Evolutionary conservation across 805 yeast genomes (phyloP).

Genomic region (Saccharomycopsis lassenensis): DNA sequence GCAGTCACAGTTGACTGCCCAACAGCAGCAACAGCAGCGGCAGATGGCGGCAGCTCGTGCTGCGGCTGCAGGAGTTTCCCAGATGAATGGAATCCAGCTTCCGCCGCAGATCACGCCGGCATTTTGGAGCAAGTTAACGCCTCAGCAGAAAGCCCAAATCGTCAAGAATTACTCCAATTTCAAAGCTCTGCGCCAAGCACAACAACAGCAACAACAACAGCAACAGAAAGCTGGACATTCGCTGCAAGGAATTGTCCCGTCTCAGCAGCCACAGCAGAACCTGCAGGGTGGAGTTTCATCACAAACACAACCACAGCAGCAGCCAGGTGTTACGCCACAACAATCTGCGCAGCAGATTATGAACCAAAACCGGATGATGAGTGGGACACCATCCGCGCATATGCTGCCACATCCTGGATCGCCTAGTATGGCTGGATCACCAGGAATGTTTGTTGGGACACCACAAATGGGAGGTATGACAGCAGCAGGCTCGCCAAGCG

Average conservation of each 20-base stretch:
- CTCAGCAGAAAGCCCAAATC: conserved; percentile 11
- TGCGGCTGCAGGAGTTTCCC: not conserved
- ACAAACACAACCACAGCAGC: too few relatives aligned
- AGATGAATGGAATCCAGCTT: conserved; percentile 1
- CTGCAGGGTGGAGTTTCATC: too few relatives aligned
- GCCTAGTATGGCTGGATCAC: not conserved
- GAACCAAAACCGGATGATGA: conserved; percentile 1
- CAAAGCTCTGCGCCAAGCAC: conserved; percentile 8
- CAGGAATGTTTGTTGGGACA: not conserved
- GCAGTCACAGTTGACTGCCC: not conserved
- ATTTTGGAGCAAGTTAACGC: conserved; percentile 4
- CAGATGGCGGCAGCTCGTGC: conserved; percentile 2
- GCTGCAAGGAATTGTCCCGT: too few relatives aligned
- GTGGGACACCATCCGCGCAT: not conserved
- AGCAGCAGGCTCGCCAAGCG: not conserved
- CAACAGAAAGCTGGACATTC: conserved; percentile 12
- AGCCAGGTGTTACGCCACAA: conserved; percentile 8
- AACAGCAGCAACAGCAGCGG: conserved; percentile 1
- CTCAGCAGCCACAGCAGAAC: too few relatives aligned
- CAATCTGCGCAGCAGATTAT: not conserved
- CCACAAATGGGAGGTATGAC: not conserved
- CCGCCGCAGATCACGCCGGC: not conserved
- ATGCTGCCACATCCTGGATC: not conserved
- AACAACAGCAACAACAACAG: conserved; percentile 9
- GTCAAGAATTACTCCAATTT: conserved; percentile 1